Base-by-base conservation (phyloP, 345 rosid species). In the Luvunga scandens region DNA sequence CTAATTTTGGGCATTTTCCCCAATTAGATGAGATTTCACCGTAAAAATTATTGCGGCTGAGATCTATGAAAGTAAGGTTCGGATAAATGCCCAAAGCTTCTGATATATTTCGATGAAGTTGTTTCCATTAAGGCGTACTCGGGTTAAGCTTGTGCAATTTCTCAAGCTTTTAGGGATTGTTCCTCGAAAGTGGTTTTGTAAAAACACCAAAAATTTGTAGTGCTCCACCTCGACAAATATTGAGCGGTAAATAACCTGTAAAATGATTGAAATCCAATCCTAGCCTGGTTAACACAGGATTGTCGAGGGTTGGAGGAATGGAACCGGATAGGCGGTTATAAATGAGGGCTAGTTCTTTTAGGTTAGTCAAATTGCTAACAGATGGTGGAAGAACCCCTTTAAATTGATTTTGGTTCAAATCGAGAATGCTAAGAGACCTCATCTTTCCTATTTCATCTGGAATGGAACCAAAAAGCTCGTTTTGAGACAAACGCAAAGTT, bases 161-260 rank as follows among this genome's bases (percentile, higher is more conserved):
- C 19, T 66, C 25, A 82, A 36, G 65, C 77, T 69, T 42, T 22
- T 0, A 1, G 85, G 81, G 3, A 85, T 27, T 2, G 61, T 60
- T 5, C 86, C 88, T 0, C 16, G 19, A 50, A 50, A 50, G 1
- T 19, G 30, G 21, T 31, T 28, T 62, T 10, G n/a, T 14, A 10
- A 0, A 2, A 55, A 10, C 71, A 50, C 0, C 0, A 13, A 50
- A 16, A 4, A 0, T 0, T 18, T 14, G 1, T 14, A 48, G 0
- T 1, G 5, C 55, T 48, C 21, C 13, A 0, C 45, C 45, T 38
- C 9, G 42, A 38, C 42, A 38, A 38, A 38, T 38, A 38, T 39
- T 0, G 45, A 8, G 45, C 3, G 45, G 45, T 39, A 39, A 39
- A 39, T 8, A 31, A 5, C 87, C 85, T 0, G 19, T 30, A 8